Evolutionary conservation across 768 basidiomycete genomes (phyloP).

Genomic region (Sarcodon aspratus): DNA sequence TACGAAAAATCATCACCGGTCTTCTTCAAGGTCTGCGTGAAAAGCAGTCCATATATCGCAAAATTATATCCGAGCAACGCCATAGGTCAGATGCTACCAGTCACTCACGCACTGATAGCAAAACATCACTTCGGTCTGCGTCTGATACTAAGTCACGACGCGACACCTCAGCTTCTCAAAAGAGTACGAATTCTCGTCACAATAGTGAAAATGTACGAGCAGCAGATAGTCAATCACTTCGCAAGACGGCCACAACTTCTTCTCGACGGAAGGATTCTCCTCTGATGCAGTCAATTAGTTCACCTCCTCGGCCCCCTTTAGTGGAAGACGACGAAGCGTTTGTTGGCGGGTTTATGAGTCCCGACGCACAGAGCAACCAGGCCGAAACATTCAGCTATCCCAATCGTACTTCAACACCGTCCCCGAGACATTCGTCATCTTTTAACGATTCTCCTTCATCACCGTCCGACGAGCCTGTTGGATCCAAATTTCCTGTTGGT

Average conservation of each 20-base stretch:
- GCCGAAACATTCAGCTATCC: background rate
- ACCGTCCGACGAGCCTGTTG: background rate
- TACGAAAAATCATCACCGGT: conserved; percentile 85
- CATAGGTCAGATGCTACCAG: conserved; percentile 31
- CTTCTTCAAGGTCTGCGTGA: conserved; percentile 87
- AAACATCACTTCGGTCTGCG: conserved; percentile 33
- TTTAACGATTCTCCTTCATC: background rate
- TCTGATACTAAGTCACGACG: conserved; percentile 16
- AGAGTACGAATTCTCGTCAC: conserved; percentile 12
- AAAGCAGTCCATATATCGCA: conserved; percentile 84
- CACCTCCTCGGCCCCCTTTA: conserved; percentile 5
- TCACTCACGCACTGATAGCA: conserved; percentile 46
- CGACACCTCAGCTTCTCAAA: conserved; percentile 29
- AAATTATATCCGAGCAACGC: conserved; percentile 53
- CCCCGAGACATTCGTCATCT: conserved; percentile 8
- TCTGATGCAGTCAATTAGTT: conserved; percentile 1
- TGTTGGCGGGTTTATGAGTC: conserved; percentile 36
- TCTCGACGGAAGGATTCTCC: conserved; percentile 14
- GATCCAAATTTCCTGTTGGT: no score
- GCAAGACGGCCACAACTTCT: conserved; percentile 1
- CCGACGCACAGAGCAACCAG: conserved; percentile 4
- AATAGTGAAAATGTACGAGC: conserved; percentile 27
- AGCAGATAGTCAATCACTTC: conserved; percentile 5
- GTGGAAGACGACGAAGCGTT: conserved; percentile 23
- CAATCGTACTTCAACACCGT: conserved; percentile 2